These are phyloP conservation scores for Diaporthe citriasiana DNA, from an alignment of 2,329 filamentous ascomycete genomes.

Conservation along the genomic window DNA sequence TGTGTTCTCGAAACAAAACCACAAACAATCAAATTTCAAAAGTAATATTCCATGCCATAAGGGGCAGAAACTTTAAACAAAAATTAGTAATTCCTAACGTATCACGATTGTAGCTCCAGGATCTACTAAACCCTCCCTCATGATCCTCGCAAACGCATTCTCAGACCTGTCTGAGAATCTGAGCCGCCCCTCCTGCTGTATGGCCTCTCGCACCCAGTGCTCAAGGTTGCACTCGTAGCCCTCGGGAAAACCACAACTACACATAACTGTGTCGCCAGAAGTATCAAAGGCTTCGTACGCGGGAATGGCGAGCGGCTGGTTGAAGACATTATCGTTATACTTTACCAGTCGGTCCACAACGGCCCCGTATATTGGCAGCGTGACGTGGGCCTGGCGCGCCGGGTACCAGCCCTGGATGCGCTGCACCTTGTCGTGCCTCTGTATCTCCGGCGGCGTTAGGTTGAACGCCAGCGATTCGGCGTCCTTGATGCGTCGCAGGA, in stretches of 20 bases:
- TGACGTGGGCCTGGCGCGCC: background rate
- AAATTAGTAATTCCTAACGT: background rate
- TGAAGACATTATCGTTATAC: background rate
- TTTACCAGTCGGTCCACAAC: background rate
- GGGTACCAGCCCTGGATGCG: conserved; percentile 19
- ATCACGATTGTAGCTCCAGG: background rate
- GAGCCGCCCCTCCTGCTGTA: background rate
- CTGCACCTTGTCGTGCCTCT: background rate
- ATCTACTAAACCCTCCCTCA: background rate
- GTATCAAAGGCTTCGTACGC: background rate
- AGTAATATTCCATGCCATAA: background rate
- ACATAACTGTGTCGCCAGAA: background rate
- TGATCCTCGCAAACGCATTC: background rate
- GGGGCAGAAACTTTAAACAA: background rate
- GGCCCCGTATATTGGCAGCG: conserved; percentile 1
- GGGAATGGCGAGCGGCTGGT: background rate
- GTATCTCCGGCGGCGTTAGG: background rate
- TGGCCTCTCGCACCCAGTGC: background rate
- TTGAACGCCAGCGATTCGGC: background rate
- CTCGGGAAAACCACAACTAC: background rate
- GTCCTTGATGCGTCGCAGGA: background rate
- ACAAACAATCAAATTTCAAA: background rate
- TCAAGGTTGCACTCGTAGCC: background rate
- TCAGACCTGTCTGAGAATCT: background rate
- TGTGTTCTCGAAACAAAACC: background rate